phyloP scores from a whole-genome alignment of 192 early-diverging fungal genomes.

The Linnemannia zychae region DNA sequence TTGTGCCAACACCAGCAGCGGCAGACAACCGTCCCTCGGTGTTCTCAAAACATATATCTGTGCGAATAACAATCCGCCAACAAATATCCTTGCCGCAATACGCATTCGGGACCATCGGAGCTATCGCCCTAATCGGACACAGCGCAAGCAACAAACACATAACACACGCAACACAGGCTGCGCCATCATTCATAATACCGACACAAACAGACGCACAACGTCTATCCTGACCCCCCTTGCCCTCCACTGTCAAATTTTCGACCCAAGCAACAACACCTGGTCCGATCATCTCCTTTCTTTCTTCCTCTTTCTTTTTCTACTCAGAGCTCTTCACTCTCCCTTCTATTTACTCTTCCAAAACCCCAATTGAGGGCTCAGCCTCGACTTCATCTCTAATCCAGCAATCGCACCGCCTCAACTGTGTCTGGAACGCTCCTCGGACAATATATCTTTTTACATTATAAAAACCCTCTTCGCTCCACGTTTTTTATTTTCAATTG shows the following conservation, averaged over 20 bases:
- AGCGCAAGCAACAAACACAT: not conserved
- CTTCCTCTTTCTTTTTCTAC: not conserved
- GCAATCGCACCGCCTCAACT: slow-evolving; percentile 2
- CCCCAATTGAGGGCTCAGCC: slow-evolving; percentile 55
- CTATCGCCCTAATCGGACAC: slow-evolving; percentile 6
- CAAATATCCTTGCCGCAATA: not conserved
- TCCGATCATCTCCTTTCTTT: slow-evolving; percentile 8
- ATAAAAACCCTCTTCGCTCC: not conserved
- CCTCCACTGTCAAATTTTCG: not conserved
- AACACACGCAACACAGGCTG: not conserved
- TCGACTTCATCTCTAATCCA: not conserved
- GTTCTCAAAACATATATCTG: not conserved
- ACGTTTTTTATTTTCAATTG: not conserved
- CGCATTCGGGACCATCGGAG: slow-evolving; percentile 3
- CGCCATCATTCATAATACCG: slow-evolving; percentile 11
- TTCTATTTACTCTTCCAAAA: slow-evolving; percentile 57
- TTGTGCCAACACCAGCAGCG: not conserved
- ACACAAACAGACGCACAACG: not conserved
- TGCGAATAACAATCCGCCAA: not conserved
- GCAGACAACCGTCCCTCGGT: not conserved
- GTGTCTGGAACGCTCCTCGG: slow-evolving; percentile 2
- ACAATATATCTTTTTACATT: not conserved
- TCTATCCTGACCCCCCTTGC: not conserved
- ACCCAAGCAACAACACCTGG: not conserved
- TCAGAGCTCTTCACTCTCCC: not conserved